phyloP scores from a whole-genome alignment of 2,329 filamentous ascomycete species.

The Penicillium sp. region DNA sequence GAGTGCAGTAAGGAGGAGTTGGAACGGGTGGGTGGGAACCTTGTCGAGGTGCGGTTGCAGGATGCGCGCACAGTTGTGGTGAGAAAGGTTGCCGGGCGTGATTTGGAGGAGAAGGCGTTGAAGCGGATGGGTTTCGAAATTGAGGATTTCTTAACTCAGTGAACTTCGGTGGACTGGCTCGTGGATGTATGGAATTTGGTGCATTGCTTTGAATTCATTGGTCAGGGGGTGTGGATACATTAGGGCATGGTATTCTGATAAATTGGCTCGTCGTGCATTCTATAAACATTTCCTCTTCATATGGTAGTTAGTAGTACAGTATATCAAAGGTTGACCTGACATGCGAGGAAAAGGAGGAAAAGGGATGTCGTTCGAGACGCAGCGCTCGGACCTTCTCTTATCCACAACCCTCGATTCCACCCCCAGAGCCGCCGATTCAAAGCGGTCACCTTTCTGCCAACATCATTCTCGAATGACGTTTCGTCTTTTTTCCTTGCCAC shows the following conservation, averaged over 20 bases:
- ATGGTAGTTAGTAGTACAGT: not conserved
- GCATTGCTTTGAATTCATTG: not conserved
- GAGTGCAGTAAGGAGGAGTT: conserved; percentile 43
- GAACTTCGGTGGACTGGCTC: not conserved
- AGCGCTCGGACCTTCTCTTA: not conserved
- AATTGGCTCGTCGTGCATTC: not conserved
- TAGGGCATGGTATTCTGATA: conserved; percentile 2
- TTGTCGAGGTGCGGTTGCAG: conserved; percentile 55
- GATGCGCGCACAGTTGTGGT: conserved; percentile 53
- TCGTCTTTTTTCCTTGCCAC: not conserved
- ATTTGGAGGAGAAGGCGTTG: conserved; percentile 65
- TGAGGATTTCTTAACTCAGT: conserved; percentile 60
- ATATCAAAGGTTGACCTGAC: not conserved
- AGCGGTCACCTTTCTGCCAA: conserved; percentile 4
- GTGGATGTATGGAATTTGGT: conserved; percentile 3
- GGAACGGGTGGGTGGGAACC: conserved; percentile 37
- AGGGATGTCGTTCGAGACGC: not conserved
- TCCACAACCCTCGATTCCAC: not conserved
- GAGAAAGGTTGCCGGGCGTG: conserved; percentile 40
- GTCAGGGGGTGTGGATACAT: not conserved
- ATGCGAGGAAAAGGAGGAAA: too few species aligned
- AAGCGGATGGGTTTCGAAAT: conserved; percentile 81
- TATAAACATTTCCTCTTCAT: too few species aligned
- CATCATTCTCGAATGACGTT: not conserved
- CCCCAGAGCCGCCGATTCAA: not conserved